phyloP scores from a whole-genome alignment of 495 filamentous ascomycete species.

The Aspergillus indologenus region DNA sequence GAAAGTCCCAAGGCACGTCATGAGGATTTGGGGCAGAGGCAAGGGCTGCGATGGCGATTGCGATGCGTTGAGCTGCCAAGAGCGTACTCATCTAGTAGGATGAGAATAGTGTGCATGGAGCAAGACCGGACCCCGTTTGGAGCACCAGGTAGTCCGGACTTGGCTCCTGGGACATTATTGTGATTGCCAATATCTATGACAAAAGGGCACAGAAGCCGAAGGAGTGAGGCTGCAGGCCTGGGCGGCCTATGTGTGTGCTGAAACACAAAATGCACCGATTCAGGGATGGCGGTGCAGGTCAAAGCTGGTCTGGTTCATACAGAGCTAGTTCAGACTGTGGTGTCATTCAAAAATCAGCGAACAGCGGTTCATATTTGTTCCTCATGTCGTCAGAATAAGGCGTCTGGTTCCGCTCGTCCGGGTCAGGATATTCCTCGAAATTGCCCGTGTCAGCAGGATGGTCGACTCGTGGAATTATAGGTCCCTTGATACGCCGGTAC shows the following conservation, averaged over 20 bases:
- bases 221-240: neutral
- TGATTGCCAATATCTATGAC: neutral
- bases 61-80: neutral
- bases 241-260: neutral
- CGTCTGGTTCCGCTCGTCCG: constrained; percentile 50
- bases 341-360: constrained; percentile 66
- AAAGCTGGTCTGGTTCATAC: neutral
- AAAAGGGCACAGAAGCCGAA: neutral
- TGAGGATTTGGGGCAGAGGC: too few species aligned
- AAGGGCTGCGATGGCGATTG: too few species aligned
- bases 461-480: constrained; percentile 79
- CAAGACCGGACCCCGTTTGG: neutral
- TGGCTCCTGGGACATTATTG: neutral
- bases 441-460: constrained; percentile 82
- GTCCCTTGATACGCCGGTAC: constrained; percentile 64
- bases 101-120: neutral
- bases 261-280: neutral
- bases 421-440: constrained; percentile 82
- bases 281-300: neutral
- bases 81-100: neutral
- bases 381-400: constrained; percentile 73
- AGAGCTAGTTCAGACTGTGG: neutral
- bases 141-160: neutral
- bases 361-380: constrained; percentile 71
- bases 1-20: too few species aligned